Evolutionary conservation across 805 yeast genomes (phyloP), one percentile per base, ranked within the genome.

Genomic region (Candida multigemmis): DNA sequence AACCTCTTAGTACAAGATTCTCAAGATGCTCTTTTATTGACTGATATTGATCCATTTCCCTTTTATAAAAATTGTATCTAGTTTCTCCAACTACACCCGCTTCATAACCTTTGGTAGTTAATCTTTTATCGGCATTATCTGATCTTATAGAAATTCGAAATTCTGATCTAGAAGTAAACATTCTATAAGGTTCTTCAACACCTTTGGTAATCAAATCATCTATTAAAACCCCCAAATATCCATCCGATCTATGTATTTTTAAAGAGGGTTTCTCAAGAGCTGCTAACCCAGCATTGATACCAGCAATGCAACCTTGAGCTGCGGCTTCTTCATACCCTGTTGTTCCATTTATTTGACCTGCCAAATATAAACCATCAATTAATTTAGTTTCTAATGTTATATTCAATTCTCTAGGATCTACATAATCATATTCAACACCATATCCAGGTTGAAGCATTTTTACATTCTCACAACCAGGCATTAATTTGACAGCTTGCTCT

Each of bases 271-370:
- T 49, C 2, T 53, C 53, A 15, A 51, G 42, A 6, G 48, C 46
- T 0, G 74, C 42, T 14, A 85, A 57, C 0, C 95, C 96, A 0
- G 98, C 96, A 50, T 91, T 91, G 21, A 87, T 77, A 7, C 99
- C 99, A 1, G 99, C 98, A 23, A 91, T 57, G 28, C 85, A 66
- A 1, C 99, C 99, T 46, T 91, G 98, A 0, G 97, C 81, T 3
- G 96, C 95, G 0, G 99, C 99, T 49, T 91, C 99, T 56, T 91
- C 99, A 43, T 91, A 91, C 0, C 99, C 99, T 0, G 99, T 91
- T 0, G 99, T 91, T 18, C 99, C 99, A 46, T 91, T 91, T 22
- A 91, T 91, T 51, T 91, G 99, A 2, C 99, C 99, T 0, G 98
- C 99, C 23, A 91, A 59, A 48, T 57, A 91, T 19, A 91, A 53